Percentiles rank a stretch among this genome's conserved stretches.
Conservation (phyloP, 139 green algal species). For the Desmodesmus armatus region DNA sequence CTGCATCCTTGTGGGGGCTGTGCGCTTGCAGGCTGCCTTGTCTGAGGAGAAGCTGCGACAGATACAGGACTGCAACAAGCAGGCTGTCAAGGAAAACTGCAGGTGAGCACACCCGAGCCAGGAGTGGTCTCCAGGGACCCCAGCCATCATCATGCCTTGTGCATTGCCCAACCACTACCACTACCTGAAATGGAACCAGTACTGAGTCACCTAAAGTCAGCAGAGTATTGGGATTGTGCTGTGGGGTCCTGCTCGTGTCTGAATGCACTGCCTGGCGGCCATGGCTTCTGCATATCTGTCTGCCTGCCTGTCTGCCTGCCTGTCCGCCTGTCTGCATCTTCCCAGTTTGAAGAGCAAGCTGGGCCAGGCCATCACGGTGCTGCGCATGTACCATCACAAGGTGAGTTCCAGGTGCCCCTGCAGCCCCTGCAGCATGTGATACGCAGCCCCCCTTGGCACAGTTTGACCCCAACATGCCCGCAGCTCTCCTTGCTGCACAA, state of each 20-base stretch:
- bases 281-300: neutral
- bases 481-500: neutral
- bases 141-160: neutral
- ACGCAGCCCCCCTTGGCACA: neutral
- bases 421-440: neutral
- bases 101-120: neutral
- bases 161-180: neutral
- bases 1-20: neutral
- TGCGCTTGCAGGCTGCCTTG: neutral
- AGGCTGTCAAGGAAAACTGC: slow-evolving; percentile 35
- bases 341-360: slow-evolving; percentile 66
- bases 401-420: slow-evolving; percentile 4
- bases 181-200: too few relatives aligned
- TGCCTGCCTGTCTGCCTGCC: neutral
- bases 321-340: neutral
- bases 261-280: neutral
- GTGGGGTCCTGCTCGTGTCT: neutral
- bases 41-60: slow-evolving; percentile 33
- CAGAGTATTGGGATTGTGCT: neutral
- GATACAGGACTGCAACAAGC: slow-evolving; percentile 42
- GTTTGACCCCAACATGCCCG: neutral
- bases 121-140: neutral
- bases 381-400: slow-evolving; percentile 63
- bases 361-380: slow-evolving; percentile 56
- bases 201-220: too few relatives aligned